Evolutionary conservation across 2,329 filamentous ascomycete genomes (phyloP).

Genomic region (Fonsecaea pedrosoi): DNA sequence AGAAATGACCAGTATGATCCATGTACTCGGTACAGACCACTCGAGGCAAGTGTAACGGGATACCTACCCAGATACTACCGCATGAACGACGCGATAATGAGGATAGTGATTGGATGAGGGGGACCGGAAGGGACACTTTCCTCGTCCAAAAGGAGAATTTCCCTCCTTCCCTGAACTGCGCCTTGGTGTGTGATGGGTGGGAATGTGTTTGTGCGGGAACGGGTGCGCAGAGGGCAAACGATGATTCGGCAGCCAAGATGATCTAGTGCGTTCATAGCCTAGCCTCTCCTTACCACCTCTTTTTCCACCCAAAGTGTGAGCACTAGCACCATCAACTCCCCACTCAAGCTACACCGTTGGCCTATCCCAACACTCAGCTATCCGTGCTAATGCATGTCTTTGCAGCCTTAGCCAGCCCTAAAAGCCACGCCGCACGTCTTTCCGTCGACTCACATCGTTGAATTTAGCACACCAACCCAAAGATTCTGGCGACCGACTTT

Average conservation of each 20-base stretch:
- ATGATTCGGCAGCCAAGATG: neutral
- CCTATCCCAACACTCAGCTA: conserved; percentile 11
- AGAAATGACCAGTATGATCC: neutral
- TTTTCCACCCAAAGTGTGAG: conserved; percentile 14
- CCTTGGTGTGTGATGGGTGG: conserved; percentile 12
- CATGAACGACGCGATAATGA: conserved; percentile 15
- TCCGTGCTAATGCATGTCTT: conserved; percentile 20
- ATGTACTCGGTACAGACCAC: too few species aligned
- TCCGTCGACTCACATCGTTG: conserved; percentile 20
- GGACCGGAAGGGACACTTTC: conserved; percentile 14
- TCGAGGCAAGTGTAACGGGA: neutral
- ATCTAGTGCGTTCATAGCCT: neutral
- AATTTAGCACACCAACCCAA: conserved; percentile 29
- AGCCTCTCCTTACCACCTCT: neutral
- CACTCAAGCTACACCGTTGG: neutral
- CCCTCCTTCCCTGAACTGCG: conserved; percentile 15
- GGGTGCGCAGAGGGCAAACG: neutral
- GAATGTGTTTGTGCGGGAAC: neutral
- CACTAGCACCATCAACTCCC: conserved; percentile 18
- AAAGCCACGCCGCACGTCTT: conserved; percentile 10
- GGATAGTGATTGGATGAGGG: conserved; percentile 12
- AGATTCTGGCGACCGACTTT: conserved; percentile 8
- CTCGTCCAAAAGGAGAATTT: conserved; percentile 15
- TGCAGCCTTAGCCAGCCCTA: conserved; percentile 23
- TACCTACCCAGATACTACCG: neutral